Base-by-base conservation (phyloP, 2,329 filamentous ascomycete species). In the Arthrinium puccinioides region DNA sequence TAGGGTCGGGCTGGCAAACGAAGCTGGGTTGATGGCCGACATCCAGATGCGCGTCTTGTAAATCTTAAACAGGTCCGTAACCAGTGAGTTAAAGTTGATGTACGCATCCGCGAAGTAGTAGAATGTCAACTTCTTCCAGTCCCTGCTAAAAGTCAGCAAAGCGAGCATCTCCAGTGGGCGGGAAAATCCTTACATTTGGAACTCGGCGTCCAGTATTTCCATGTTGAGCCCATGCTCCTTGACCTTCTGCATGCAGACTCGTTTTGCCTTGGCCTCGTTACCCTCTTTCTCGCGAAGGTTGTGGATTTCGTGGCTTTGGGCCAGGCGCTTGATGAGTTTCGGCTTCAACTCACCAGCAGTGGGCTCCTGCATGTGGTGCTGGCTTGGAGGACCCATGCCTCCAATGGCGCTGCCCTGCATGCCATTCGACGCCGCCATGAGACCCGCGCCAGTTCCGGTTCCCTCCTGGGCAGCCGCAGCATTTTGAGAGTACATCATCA, bases 31-130 rank as follows among this genome's bases (percentile, higher is more conserved):
- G 61, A 98, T 94, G 4, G 92, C 92, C 5, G 90, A 97, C 87
- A 98, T 95, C 92, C 92, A 98, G 53, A 98, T 98, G 50, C 94
- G 80, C 16, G 90, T 95, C 69, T 98, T 98, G 73, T 97, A 98
- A 44, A 97, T 90, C 64, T 97, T 97, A 75, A 97, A 98, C 10
- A 98, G 72, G 57, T 98, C 92, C 0, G 89, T 95, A 37, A 98
- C 92, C 13, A 98, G 77, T 3, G 87, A 87, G 59, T 98, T 98
- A 73, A 98, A 98, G 66, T 97, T 97, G 70, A 98, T 95, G 59
- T 98, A 98, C 1, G 87, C 81, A 55, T 96, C 89, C 37, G 92
- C 90, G 58, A 96, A 98, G 64, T 97, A 98, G 67, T 96, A 98
- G 63, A 97, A 97, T 0, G 94, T 98, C 39, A 98, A 69, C 60